Evolutionary conservation across 2,329 filamentous ascomycete genomes (phyloP), one percentile per base, ranked within the genome.

Genomic region (Colletotrichum scovillei): DNA sequence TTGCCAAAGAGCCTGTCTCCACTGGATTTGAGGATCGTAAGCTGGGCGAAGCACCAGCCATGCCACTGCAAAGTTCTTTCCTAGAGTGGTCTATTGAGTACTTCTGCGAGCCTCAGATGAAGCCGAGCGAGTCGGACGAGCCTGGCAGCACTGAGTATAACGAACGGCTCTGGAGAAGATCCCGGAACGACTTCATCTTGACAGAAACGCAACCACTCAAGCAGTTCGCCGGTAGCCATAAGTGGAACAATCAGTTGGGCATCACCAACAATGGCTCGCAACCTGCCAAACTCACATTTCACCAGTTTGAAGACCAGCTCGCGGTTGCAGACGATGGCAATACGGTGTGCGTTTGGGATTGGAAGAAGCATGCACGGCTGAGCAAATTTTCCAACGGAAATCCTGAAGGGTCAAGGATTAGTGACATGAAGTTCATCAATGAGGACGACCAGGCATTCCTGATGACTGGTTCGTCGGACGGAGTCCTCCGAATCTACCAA

Each of bases 101-200:
- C 81, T 99, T 98, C 88, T 94, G 95, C 35, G 95, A 98, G 82
- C 97, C 97, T 38, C 97, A 99, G 83, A 98, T 99, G 97, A 97
- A 97, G 80, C 93, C 95, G 3, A 95, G 94, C 71, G 97, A 99
- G 81, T 94, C 95, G 28, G 97, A 99, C 78, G 97, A 99, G 80
- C 97, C 97, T 16, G 97, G 97, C 42, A 98, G 95, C 79, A 94
- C 94, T 19, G 95, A 98, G 81, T 99, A 98, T 83, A 99, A 99
- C 78, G 93, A 97, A 80, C 92, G 97, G 19, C 86, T 99, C 2
- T 99, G 97, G 97, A 90, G 96, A 75, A 90, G 97, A 74, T 93
- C 95, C 69, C 92, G 97, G 56, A 99, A 99, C 78, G 97, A 99
- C 82, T 92, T 89, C 72, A 98, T 98, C 76, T 92, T 99, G 75